Conservation (phyloP, 495 filamentous ascomycete genomes). For the Clohesyomyces aquaticus region DNA sequence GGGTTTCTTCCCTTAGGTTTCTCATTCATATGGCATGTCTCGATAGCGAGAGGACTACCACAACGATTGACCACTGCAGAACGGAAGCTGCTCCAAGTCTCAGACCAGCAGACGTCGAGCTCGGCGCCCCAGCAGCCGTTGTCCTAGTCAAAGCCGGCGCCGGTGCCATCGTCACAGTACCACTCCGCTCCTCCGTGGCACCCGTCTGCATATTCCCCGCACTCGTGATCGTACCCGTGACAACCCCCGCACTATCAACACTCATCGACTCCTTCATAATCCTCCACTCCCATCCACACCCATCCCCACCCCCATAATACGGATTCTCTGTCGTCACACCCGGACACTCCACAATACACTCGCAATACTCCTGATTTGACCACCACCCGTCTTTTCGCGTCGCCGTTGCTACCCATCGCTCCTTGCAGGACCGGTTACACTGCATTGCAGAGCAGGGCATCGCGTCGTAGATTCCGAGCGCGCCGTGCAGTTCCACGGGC, state of each 20-base stretch:
- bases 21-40: no score
- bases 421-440: neutral
- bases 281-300: neutral
- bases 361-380: neutral
- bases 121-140: no score
- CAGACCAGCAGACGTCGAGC: no score
- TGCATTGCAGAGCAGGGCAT: neutral
- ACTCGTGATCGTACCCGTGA: no score
- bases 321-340: neutral
- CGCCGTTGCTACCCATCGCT: neutral
- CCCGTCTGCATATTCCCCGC: no score
- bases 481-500: neutral
- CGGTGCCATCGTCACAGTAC: no score
- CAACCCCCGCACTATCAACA: constrained; percentile 16
- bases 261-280: neutral
- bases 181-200: no score
- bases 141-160: no score
- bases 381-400: neutral
- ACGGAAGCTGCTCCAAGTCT: no score
- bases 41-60: no score
- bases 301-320: neutral
- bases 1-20: no score
- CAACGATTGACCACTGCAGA: no score
- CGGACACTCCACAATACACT: neutral
- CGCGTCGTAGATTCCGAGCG: neutral